Evolutionary conservation across 208 protist species (phyloP).

Genomic region (Jaenimonas drosophilae): DNA sequence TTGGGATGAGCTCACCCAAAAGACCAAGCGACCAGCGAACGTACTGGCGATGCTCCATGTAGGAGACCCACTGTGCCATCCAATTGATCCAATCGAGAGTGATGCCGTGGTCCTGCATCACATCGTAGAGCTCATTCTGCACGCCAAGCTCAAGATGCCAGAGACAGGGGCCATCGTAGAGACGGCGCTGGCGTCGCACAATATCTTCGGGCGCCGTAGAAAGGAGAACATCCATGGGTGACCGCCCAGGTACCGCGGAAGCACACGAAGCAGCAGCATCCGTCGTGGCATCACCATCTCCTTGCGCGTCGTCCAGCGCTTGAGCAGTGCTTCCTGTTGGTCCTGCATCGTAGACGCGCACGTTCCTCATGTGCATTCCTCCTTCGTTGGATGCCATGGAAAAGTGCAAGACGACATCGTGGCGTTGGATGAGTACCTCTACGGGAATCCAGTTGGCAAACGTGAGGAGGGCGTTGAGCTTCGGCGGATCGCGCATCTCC

Average conservation of each 20-base stretch:
- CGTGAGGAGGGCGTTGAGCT: conserved; percentile 48
- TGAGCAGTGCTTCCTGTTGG: not conserved
- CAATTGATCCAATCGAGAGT: conserved; percentile 62
- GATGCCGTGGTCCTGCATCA: conserved; percentile 81
- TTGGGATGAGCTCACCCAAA: conserved; percentile 58
- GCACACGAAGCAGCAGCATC: too few relatives aligned
- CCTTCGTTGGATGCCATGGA: conserved; percentile 60
- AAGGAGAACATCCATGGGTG: too few relatives aligned
- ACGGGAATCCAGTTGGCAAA: conserved; percentile 73
- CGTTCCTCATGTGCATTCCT: conserved; percentile 83
- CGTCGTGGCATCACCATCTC: not conserved
- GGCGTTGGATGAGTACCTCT: conserved; percentile 61
- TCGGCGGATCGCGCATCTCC: conserved; percentile 42
- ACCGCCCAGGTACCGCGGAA: too few relatives aligned
- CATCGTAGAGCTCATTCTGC: conserved; percentile 77
- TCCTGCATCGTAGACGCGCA: conserved; percentile 57
- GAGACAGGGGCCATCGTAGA: conserved; percentile 79
- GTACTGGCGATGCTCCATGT: conserved; percentile 61
- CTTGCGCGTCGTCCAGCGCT: not conserved
- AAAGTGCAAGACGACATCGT: conserved; percentile 69
- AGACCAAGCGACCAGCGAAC: conserved; percentile 50
- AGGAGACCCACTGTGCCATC: conserved; percentile 68
- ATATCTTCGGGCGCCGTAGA: not conserved
- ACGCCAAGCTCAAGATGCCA: conserved; percentile 78
- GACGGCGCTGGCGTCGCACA: conserved; percentile 20